Conservation (phyloP, 169 alveolate species). For the Plasmodium inui region DNA sequence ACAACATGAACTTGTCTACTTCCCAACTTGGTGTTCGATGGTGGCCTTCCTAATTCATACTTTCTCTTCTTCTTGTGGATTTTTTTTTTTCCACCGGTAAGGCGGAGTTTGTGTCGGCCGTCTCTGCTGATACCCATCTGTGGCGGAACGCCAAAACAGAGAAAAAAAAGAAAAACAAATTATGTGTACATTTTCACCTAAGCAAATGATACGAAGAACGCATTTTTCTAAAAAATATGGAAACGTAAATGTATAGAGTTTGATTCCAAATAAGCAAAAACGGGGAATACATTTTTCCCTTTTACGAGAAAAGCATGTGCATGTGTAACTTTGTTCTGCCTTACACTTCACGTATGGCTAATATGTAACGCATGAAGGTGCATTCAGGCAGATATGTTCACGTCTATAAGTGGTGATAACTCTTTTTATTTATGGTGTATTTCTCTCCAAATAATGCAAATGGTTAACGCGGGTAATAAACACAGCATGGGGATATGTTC, state of each 20-base stretch:
- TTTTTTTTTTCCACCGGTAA: constrained; percentile 99
- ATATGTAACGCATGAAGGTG: background rate
- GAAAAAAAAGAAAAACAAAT: background rate
- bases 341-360: background rate
- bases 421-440: background rate
- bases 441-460: background rate
- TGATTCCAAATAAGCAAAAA: background rate
- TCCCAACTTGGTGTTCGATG: constrained; percentile 98
- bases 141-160: background rate
- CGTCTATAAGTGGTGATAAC: background rate
- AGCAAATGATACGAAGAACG: background rate
- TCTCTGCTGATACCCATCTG: constrained; percentile 99
- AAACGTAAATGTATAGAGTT: background rate
- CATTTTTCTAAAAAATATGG: background rate
- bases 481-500: background rate
- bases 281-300: background rate
- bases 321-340: background rate
- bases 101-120: constrained; percentile 98
- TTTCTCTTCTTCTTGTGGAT: constrained; percentile 99
- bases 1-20: constrained; percentile 94
- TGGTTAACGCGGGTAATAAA: background rate
- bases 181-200: background rate
- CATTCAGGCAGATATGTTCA: background rate
- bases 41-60: constrained; percentile 99
- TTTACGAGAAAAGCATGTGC: background rate